Base-by-base conservation (phyloP, 1,139 yeast genomes). In the Trichomonascaceae sp. region DNA sequence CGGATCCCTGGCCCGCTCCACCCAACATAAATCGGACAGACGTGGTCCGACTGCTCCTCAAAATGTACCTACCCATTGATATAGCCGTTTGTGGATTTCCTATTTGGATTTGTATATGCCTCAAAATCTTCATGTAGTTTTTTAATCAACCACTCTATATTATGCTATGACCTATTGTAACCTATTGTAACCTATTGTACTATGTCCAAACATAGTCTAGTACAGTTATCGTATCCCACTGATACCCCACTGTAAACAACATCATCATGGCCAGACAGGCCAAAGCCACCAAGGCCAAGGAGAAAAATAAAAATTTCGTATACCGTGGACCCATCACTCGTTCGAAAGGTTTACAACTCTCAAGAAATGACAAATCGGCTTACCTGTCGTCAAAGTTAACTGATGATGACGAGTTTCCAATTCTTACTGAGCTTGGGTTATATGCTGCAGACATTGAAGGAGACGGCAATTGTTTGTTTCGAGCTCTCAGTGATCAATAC, bases 401-500 rank as follows among this genome's bases (percentile, higher is more conserved):
- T 16, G 33, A 32, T 27, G 48, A 43, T 15, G 45, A 44, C 4
- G 64, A 60, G 39, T 60, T 60, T 37, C 64, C 65, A 1, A 42
- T 59, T 13, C 49, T 61, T 23, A 48, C 43, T 16, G 39, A 46
- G 13, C 46, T 58, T 20, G 60, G 58, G 2, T 46, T 60, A 5
- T 59, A 58, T 40, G 62, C 64, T 1, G 43, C 60, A 5, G 46
- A 55, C 8, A 60, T 59, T 26, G 46, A 47, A 14, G 66, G 65
- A 8, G 67, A 62, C 34, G 67, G 67, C 16, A 62, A 62, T 47
- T 62, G 67, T 39, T 43, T 62, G 18, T 62, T 62, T 39, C 51
- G 67, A n/a, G 57, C 66, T 1, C 38, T 62, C 27, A 51, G 62
- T 13, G 67, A 62, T 42, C 67, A 62, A 42, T 37, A 49, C 16